phyloP scores from a whole-genome alignment of 2,329 filamentous ascomycete genomes.

The Ophiosphaerella herpotricha region DNA sequence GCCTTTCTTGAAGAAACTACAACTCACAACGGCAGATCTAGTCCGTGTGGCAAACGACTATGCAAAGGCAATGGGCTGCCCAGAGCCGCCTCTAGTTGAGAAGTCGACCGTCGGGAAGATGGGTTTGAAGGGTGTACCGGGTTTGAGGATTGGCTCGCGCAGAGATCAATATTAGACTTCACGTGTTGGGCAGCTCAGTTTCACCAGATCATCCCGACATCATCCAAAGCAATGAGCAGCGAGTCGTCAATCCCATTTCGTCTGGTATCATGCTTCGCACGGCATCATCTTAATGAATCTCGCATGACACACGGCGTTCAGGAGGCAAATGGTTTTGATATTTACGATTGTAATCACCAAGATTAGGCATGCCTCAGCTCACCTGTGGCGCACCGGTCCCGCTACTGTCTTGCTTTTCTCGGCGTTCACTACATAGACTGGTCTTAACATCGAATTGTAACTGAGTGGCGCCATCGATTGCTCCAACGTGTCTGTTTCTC shows the following conservation, averaged over 20 bases:
- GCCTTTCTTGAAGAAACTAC: constrained; percentile 50
- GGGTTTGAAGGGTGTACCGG: constrained; percentile 53
- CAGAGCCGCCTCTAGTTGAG: constrained; percentile 52
- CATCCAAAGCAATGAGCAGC: background rate
- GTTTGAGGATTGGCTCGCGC: constrained; percentile 42
- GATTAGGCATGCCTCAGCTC: background rate
- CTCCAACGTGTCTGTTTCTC: background rate
- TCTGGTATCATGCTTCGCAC: too few relatives aligned
- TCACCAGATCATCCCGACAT: background rate
- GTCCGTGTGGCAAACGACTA: constrained; percentile 52
- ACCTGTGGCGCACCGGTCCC: background rate
- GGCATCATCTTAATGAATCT: too few relatives aligned
- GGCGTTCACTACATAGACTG: constrained; percentile 10
- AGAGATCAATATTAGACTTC: constrained; percentile 3
- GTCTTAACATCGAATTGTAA: constrained; percentile 1
- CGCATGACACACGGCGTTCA: too few relatives aligned
- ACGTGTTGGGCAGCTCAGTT: background rate
- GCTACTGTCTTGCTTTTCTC: constrained; percentile 3
- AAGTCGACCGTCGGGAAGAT: constrained; percentile 54
- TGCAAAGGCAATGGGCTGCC: constrained; percentile 50
- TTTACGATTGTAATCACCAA: background rate
- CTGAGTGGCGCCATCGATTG: constrained; percentile 1
- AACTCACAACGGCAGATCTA: constrained; percentile 44
- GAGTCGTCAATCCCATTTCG: too few relatives aligned
- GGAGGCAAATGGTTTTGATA: too few relatives aligned